phyloP scores from a whole-genome alignment of 2,329 filamentous ascomycete species.

The Basipetospora chlamydospora region DNA sequence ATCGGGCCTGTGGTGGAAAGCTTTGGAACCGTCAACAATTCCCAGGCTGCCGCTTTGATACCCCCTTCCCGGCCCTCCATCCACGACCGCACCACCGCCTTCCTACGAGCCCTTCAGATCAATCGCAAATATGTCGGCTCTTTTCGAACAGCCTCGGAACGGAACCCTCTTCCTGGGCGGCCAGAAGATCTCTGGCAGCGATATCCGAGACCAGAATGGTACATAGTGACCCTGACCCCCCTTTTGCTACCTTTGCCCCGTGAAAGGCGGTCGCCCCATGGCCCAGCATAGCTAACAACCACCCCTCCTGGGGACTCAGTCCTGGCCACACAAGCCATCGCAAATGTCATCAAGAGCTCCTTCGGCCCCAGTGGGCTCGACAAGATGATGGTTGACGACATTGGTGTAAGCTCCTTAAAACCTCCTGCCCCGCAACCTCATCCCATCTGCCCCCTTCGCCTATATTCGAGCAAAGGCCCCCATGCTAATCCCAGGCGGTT shows the following conservation, averaged over 20 bases:
- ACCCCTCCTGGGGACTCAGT: constrained; percentile 40
- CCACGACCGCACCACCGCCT: constrained; percentile 2
- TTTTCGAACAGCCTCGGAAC: constrained; percentile 91
- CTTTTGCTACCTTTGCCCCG: neutral
- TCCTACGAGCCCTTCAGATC: neutral
- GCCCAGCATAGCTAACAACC: constrained; percentile 1
- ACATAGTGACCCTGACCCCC: neutral
- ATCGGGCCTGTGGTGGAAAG: constrained; percentile 1
- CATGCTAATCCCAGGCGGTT: too few species aligned
- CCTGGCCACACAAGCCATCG: constrained; percentile 86
- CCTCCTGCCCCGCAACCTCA: constrained; percentile 8
- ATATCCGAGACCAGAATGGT: constrained; percentile 87
- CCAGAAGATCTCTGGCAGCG: constrained; percentile 89
- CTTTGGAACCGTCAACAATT: constrained; percentile 1
- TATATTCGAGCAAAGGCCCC: too few species aligned
- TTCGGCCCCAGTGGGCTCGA: constrained; percentile 94
- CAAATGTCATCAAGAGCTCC: constrained; percentile 97
- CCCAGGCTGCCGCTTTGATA: constrained; percentile 5
- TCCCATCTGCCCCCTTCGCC: constrained; percentile 8
- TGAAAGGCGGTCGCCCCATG: too few species aligned
- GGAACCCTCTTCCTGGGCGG: constrained; percentile 95
- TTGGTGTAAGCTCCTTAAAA: constrained; percentile 59
- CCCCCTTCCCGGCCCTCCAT: constrained; percentile 1
- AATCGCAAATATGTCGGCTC: constrained; percentile 58
- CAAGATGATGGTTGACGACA: constrained; percentile 99